A percentile compares a stretch with the other conserved stretches of the same genome.
These are phyloP conservation scores for Tolypocladium tundrense DNA, from an alignment of 2,329 filamentous ascomycete species.

Conservation along the genomic window DNA sequence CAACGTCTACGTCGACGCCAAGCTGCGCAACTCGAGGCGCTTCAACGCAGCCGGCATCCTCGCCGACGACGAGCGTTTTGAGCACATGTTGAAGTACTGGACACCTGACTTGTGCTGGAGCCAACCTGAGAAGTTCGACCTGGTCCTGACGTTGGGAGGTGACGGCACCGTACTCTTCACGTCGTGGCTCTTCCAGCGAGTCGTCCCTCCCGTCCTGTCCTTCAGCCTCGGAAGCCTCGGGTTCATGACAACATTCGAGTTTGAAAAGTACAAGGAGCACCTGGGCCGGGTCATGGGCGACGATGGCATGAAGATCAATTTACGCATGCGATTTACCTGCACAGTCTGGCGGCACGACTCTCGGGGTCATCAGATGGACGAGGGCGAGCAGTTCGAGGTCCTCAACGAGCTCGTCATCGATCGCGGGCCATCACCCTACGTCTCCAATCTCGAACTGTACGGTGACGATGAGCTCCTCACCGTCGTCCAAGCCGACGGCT, in stretches of 20 bases:
- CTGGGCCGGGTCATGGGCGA: slow-evolving; percentile 87
- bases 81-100: slow-evolving; percentile 88
- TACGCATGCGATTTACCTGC: slow-evolving; percentile 98
- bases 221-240: slow-evolving; percentile 78
- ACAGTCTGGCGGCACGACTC: slow-evolving; percentile 75
- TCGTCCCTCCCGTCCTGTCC: slow-evolving; percentile 75
- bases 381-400: slow-evolving; percentile 94
- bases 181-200: slow-evolving; percentile 83
- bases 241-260: slow-evolving; percentile 85
- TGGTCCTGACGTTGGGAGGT: slow-evolving; percentile 80
- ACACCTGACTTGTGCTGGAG: slow-evolving; percentile 92
- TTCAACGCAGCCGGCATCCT: slow-evolving; percentile 70
- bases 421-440: slow-evolving; percentile 89
- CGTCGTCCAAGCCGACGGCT: slow-evolving; percentile 91
- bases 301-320: slow-evolving; percentile 89
- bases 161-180: slow-evolving; percentile 84
- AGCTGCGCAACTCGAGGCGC: slow-evolving; percentile 77
- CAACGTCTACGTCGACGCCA: slow-evolving; percentile 96
- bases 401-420: slow-evolving; percentile 98
- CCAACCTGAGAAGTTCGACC: slow-evolving; percentile 86
- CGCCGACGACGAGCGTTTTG: slow-evolving; percentile 63
- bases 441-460: slow-evolving; percentile 92
- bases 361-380: slow-evolving; percentile 57
- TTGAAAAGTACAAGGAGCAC: slow-evolving; percentile 76
- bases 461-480: slow-evolving; percentile 92